Conservation (phyloP, 2,329 filamentous ascomycete species). For the Pseudogymnoascus sp. region DNA sequence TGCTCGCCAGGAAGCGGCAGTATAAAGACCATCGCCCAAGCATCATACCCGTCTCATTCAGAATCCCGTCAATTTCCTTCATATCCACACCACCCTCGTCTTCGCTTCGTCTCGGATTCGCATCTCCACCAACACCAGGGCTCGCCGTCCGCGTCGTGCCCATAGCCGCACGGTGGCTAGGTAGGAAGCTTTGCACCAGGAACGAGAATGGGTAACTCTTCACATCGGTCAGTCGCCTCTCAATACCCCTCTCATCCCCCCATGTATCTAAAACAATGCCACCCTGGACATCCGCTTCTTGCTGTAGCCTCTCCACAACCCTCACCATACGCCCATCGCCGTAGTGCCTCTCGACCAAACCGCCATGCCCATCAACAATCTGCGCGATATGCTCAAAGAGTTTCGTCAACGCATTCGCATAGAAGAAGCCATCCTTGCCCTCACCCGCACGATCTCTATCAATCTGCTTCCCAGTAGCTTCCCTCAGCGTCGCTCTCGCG, state of each 20-base stretch:
- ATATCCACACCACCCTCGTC: conserved; percentile 92
- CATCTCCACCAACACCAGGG: conserved; percentile 56
- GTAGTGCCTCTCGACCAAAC: conserved; percentile 89
- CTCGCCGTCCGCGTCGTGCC: conserved; percentile 67
- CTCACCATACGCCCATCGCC: conserved; percentile 87
- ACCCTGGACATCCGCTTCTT: conserved; percentile 92
- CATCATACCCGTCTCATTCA: conserved; percentile 89
- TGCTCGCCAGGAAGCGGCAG: conserved; percentile 77
- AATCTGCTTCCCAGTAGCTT: conserved; percentile 47
- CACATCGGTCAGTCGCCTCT: conserved; percentile 84
- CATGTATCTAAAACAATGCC: conserved; percentile 94
- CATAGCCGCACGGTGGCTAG: conserved; percentile 53
- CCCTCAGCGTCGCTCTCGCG: conserved; percentile 73
- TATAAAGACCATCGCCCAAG: conserved; percentile 90
- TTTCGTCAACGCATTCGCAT: conserved; percentile 81
- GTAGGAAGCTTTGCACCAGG: conserved; percentile 86
- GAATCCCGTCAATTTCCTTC: conserved; percentile 84
- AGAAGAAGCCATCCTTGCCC: conserved; percentile 77
- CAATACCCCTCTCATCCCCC: conserved; percentile 80
- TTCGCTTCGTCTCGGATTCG: conserved; percentile 57
- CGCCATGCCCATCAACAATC: conserved; percentile 87
- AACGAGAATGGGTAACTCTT: conserved; percentile 98
- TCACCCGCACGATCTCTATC: conserved; percentile 29
- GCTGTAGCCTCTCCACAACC: conserved; percentile 86
- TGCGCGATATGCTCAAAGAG: conserved; percentile 97